Conservation (phyloP, 352 stramenopile species). For the Phytophthora constricta region DNA sequence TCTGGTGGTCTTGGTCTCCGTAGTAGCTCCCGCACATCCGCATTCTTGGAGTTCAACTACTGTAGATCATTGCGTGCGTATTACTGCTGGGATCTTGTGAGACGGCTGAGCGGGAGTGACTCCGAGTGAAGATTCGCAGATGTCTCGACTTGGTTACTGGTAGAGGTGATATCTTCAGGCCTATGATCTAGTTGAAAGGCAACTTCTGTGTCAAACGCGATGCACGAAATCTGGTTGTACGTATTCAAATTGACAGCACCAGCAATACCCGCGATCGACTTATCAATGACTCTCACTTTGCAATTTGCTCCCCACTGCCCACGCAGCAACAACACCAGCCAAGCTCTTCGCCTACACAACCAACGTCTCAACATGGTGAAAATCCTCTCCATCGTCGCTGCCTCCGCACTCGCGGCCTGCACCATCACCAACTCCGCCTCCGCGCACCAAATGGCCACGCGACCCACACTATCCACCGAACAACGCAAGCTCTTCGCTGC, state of each 20-base stretch:
- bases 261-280: no score
- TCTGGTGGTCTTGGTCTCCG: neutral
- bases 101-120: no score
- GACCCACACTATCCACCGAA: conserved; percentile 15
- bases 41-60: neutral
- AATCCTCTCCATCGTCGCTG: conserved; percentile 16
- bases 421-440: conserved; percentile 13
- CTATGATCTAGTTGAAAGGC: no score
- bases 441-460: conserved; percentile 23
- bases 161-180: no score
- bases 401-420: conserved; percentile 8
- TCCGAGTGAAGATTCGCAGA: no score
- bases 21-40: neutral
- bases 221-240: no score
- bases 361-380: conserved; percentile 32
- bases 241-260: no score
- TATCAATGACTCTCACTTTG: no score
- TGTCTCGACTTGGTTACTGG: no score
- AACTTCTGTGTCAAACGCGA: neutral
- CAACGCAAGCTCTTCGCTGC: conserved; percentile 30
- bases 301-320: conserved; percentile 3
- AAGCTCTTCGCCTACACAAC: conserved; percentile 17
- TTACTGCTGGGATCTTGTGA: neutral
- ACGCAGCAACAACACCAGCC: neutral
- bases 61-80: neutral